Conservation (phyloP, 805 yeast genomes). For the Komagataella ulmi region DNA sequence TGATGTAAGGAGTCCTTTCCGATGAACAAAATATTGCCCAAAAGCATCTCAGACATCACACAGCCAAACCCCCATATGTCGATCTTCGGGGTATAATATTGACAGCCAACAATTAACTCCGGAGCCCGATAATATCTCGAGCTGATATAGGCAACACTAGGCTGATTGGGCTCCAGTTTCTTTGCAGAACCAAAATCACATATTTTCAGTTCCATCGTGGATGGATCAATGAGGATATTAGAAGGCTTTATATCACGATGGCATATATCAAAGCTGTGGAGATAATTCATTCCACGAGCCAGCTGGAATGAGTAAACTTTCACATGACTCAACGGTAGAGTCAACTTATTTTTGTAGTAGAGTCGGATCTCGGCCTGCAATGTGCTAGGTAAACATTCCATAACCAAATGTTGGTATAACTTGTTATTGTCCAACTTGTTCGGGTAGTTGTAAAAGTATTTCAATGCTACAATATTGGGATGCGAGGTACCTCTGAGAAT, state of each 20-base stretch:
- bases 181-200: constrained; percentile 86
- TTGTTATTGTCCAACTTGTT: constrained; percentile 44
- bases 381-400: constrained; percentile 81
- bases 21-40: constrained; percentile 91
- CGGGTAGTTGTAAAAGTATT: constrained; percentile 58
- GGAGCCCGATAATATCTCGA: constrained; percentile 95
- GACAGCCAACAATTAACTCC: constrained; percentile 84
- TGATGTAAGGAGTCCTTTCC: constrained; percentile 86
- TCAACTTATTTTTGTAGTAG: constrained; percentile 44
- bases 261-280: constrained; percentile 69
- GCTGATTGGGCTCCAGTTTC: constrained; percentile 61
- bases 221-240: constrained; percentile 65
- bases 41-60: constrained; percentile 85
- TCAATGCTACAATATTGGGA: constrained; percentile 63
- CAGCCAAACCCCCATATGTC: constrained; percentile 99
- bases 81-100: constrained; percentile 77
- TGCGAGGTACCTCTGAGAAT: constrained; percentile 63
- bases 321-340: constrained; percentile 60
- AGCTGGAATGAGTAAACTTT: constrained; percentile 70
- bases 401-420: constrained; percentile 67
- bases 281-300: constrained; percentile 71
- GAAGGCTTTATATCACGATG: constrained; percentile 83
- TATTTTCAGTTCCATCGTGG: constrained; percentile 50
- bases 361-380: constrained; percentile 64
- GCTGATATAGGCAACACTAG: constrained; percentile 92